Percentiles rank a stretch among this genome's conserved stretches.
These are phyloP conservation scores for Cercospora zeae-maydis DNA, from an alignment of 2,329 filamentous ascomycete genomes.

Conservation along the genomic window DNA sequence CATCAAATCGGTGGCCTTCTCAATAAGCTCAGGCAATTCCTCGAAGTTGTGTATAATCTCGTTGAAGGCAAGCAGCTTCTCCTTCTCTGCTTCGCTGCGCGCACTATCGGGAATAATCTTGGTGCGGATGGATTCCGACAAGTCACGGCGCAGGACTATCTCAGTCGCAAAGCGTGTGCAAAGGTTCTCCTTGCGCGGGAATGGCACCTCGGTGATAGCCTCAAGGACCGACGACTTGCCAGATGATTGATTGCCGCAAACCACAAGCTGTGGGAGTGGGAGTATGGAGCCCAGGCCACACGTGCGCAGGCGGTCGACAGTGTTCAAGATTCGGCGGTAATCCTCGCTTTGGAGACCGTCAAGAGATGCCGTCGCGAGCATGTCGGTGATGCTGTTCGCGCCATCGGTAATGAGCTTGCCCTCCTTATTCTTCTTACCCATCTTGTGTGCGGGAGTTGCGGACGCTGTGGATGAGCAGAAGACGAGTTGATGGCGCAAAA, in stretches of 20 bases:
- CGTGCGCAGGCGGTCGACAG: conserved; percentile 51
- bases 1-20: conserved; percentile 52
- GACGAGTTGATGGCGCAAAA: background rate
- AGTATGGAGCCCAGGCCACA: conserved; percentile 42
- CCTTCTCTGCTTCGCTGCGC: conserved; percentile 27
- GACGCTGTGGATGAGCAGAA: background rate
- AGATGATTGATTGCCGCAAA: conserved; percentile 58
- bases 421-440: background rate
- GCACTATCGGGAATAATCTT: conserved; percentile 32
- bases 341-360: conserved; percentile 8
- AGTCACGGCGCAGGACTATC: conserved; percentile 49
- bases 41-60: conserved; percentile 36
- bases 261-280: conserved; percentile 42
- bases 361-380: conserved; percentile 4
- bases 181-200: conserved; percentile 53
- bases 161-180: conserved; percentile 63
- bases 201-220: conserved; percentile 59
- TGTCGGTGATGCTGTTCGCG: background rate
- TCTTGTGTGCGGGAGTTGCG: background rate
- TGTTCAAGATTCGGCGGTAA: conserved; percentile 44
- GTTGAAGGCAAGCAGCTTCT: conserved; percentile 34
- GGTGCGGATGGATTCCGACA: conserved; percentile 18
- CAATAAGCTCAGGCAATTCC: conserved; percentile 50
- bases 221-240: conserved; percentile 65
- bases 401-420: background rate